Percentiles rank a stretch among this genome's conserved stretches.
These are phyloP conservation scores for Marasmius oreades DNA, from an alignment of 1,284 basidiomycete species.

Conservation along the genomic window DNA sequence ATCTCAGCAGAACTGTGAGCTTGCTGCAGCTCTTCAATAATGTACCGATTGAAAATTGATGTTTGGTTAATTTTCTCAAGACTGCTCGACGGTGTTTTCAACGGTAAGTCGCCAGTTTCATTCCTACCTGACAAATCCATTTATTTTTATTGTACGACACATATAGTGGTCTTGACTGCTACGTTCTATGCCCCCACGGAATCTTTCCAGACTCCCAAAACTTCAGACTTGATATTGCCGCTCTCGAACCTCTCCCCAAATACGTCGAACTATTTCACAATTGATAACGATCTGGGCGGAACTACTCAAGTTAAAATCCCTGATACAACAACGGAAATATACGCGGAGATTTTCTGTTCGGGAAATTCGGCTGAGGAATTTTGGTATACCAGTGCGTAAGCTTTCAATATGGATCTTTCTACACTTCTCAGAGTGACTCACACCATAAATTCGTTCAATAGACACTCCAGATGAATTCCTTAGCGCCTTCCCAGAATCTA, in stretches of 20 bases:
- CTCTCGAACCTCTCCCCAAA: constrained; percentile 31
- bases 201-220: constrained; percentile 26
- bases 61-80: not conserved
- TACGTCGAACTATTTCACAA: constrained; percentile 31
- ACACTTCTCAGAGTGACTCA: not conserved
- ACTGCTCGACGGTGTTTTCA: constrained; percentile 25
- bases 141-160: too few species aligned
- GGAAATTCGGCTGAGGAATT: constrained; percentile 43
- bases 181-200: constrained; percentile 35
- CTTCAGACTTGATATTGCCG: constrained; percentile 34
- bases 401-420: not conserved
- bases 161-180: constrained; percentile 32
- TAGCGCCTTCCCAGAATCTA: constrained; percentile 31
- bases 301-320: constrained; percentile 33
- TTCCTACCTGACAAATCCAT: not conserved
- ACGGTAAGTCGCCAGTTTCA: constrained; percentile 15
- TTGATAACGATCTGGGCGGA: constrained; percentile 31
- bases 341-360: constrained; percentile 37
- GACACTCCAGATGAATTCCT: constrained; percentile 38
- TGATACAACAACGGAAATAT: constrained; percentile 32
- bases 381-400: constrained; percentile 38
- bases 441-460: constrained; percentile 4
- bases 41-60: not conserved
- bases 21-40: not conserved
- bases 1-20: constrained; percentile 33